Percentiles rank a stretch among this genome's conserved stretches.
Conservation (phyloP, 2,329 filamentous ascomycete genomes). For the Passalora sequoiae region DNA sequence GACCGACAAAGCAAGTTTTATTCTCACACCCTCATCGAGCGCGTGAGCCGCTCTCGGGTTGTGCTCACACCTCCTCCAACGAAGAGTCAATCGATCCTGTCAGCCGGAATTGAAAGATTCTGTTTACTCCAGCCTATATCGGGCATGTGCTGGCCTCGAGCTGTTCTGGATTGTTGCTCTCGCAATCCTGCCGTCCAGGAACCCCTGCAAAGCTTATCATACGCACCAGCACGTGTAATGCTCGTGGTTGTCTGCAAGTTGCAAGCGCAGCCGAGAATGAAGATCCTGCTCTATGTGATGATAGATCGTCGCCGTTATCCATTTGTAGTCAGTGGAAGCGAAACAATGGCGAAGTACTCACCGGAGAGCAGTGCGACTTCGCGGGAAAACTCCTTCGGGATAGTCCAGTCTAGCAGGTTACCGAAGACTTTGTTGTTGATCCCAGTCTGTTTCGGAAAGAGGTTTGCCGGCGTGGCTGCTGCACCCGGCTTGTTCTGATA, state of each 20-base stretch:
- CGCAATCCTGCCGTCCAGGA: not conserved
- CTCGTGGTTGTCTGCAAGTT: conserved; percentile 3
- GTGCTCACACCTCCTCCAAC: too few relatives aligned
- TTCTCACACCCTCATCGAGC: too few relatives aligned
- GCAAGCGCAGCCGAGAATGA: not conserved
- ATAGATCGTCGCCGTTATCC: conserved; percentile 4
- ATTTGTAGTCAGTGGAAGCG: conserved; percentile 4
- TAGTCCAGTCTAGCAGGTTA: too few relatives aligned
- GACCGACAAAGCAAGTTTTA: not conserved
- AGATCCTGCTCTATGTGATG: not conserved
- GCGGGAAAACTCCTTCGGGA: not conserved
- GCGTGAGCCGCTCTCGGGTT: too few relatives aligned
- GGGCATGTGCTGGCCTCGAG: too few relatives aligned
- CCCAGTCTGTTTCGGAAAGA: not conserved
- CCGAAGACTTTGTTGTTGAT: too few relatives aligned
- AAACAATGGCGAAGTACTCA: not conserved
- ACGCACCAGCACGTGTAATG: conserved; percentile 2
- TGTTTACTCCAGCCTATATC: too few relatives aligned
- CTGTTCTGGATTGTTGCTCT: too few relatives aligned
- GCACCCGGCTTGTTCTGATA: too few relatives aligned
- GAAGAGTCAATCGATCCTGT: too few relatives aligned
- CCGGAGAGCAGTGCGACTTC: too few relatives aligned
- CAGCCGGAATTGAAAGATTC: too few relatives aligned
- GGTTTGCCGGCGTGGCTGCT: conserved; percentile 4
- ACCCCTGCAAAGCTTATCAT: conserved; percentile 2